phyloP scores from a whole-genome alignment of 352 stramenopile species.

The Globisporangium middletonii region DNA sequence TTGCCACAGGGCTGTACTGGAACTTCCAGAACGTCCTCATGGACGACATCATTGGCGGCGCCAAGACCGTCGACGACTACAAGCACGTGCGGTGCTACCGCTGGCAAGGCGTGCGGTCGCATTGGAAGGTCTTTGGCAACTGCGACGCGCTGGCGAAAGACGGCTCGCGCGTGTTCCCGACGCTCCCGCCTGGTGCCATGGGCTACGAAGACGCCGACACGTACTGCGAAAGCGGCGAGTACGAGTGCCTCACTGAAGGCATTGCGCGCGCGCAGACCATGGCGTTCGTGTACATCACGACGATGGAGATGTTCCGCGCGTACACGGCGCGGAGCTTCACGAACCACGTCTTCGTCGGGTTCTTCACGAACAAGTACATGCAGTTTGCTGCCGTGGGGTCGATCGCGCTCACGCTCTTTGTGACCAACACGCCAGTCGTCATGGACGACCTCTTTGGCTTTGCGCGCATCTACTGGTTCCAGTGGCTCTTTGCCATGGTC shows the following conservation, averaged over 20 bases:
- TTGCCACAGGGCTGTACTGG: constrained; percentile 63
- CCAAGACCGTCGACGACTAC: constrained; percentile 39
- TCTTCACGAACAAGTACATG: constrained; percentile 38
- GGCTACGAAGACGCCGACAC: constrained; percentile 30
- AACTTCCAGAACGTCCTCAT: constrained; percentile 50
- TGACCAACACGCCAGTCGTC: constrained; percentile 28
- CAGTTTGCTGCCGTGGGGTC: constrained; percentile 32
- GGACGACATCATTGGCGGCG: constrained; percentile 50
- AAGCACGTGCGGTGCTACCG: constrained; percentile 44
- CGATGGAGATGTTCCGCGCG: constrained; percentile 39
- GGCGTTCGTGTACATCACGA: constrained; percentile 44
- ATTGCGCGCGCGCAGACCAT: constrained; percentile 37
- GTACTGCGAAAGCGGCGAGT: constrained; percentile 60
- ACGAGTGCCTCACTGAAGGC: constrained; percentile 36
- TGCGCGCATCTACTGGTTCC: constrained; percentile 32
- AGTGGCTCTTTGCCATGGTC: constrained; percentile 34
- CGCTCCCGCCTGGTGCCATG: constrained; percentile 20
- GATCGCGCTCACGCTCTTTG: constrained; percentile 28
- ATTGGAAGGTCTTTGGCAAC: constrained; percentile 56
- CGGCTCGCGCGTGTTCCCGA: constrained; percentile 46
- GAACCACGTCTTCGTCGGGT: constrained; percentile 29
- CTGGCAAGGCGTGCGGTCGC: constrained; percentile 40
- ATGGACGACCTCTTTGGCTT: constrained; percentile 38
- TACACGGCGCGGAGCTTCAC: constrained; percentile 45
- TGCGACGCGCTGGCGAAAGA: constrained; percentile 35